Evolutionary conservation across 306 rosid species (phyloP), one percentile per base, ranked within the genome.

Genomic region (Inga oerstediana): DNA sequence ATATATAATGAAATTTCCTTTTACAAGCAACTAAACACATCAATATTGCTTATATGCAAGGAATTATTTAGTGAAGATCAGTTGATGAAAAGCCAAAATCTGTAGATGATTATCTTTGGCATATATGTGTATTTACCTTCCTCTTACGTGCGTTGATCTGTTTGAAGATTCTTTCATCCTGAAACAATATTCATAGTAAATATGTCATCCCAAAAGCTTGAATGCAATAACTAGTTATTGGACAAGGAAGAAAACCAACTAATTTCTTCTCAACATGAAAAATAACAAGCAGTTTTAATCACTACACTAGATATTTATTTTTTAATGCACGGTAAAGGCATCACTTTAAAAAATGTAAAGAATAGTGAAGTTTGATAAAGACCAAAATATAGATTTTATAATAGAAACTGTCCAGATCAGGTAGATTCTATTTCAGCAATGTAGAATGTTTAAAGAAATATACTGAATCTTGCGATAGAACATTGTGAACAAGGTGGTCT

Each of bases 81-180:
- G 16, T 24, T 62, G 68, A 12, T 24, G 37, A 24, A 30, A 61
- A 11, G 41, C 41, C 15, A 64, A 64, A 64, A 13, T 30, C 15
- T 5, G 14, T 27, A 24, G 27, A 24, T 24, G 27, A 27, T 37
- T 4, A 4, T 5, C 7, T 37, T 34, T 32, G 72, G 44, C 10
- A 66, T 10, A 35, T 14, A 30, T 5, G 32, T 22, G 19, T 15
- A 6, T 10, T 19, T 52, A 79, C 82, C 75, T 51, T 79, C 34
- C 16, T 79, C 67, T 67, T 67, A 0, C 30, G 75, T 14, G 37
- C 10, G 17, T 44, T 32, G 37, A 79, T 79, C 15, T 49, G 67
- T n/a, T 67, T 66, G 0, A 35, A 2, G 70, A 46, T 1, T 79
- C 51, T 79, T 65, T 79, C 75, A 30, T 68, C 82, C 82, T 79